Base-by-base conservation (phyloP, 2,329 filamentous ascomycete genomes). In the Aspergillus chevalieri region DNA sequence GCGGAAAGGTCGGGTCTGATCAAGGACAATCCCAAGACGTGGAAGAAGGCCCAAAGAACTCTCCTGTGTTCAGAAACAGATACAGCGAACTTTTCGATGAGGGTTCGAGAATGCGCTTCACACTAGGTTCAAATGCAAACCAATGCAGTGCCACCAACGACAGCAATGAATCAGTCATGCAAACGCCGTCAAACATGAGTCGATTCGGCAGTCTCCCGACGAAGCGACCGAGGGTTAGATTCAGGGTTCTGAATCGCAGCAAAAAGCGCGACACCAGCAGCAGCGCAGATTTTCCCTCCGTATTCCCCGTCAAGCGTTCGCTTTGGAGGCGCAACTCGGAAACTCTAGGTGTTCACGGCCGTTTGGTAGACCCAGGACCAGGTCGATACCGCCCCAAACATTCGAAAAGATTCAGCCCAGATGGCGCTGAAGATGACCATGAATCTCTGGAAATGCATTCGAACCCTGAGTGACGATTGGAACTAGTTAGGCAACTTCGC, bases 371-470 rank as follows among this genome's bases (percentile, higher is more conserved):
- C 8, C 9, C 17, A n/a, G n/a, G n/a, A 19, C n/a, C 34, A 38
- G 34, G 34, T 19, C 34, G 17, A 19, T 19, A 47, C 12, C 34
- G 28, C 3, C 24, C 30, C 14, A 28, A 49, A 44, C 15, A 42
- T 52, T 28, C 48, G 9, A 48, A 49, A 34, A 53, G 57, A 44
- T 47, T 47, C 7, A 47, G 50, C 30, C 58, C 56, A 9, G 57
- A 55, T 22, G 55, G 44, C 36, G 55, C 53, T 24, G 46, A 49
- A 14, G 55, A 56, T 10, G 60, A 64, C 45, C 56, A 57, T 19
- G 60, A 63, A 36, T 62, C 58, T 48, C 47, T 63, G 22, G 53
- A 58, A 12, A 59, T 61, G 54, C 61, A 57, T 51, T 50, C 62
- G 49, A 46, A 57, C 46, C 44, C 56, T 48, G 50, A 57, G 51